phyloP scores from a whole-genome alignment of 2,329 filamentous ascomycete species.

The Ascochyta clinopodiicola region DNA sequence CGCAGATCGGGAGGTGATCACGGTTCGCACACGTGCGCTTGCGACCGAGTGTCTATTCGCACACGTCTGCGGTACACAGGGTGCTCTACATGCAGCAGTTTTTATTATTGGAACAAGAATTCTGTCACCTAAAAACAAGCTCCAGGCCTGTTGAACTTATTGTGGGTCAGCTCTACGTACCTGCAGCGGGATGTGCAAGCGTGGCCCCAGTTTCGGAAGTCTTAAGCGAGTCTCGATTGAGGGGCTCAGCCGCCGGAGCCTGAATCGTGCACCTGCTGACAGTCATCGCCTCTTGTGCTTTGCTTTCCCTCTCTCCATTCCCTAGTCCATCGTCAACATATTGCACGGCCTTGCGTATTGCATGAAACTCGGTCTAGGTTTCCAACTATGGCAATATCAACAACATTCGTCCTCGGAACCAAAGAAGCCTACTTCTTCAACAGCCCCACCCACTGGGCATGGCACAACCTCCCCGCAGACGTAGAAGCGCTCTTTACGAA shows the following conservation, averaged over 20 bases:
- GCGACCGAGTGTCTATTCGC: neutral
- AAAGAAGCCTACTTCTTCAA: conserved; percentile 44
- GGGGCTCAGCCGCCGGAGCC: conserved; percentile 7
- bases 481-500: conserved; percentile 40
- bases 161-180: neutral
- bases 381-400: conserved; percentile 34
- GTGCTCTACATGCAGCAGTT: neutral
- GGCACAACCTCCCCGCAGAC: conserved; percentile 38
- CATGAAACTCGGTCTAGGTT: neutral
- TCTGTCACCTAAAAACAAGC: neutral
- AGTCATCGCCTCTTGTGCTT: neutral
- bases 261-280: neutral
- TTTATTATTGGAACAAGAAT: neutral
- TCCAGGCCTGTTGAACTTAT: too few relatives aligned
- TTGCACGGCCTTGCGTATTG: neutral
- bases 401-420: conserved; percentile 36
- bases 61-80: neutral
- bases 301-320: neutral
- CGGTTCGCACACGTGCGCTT: neutral
- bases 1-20: neutral
- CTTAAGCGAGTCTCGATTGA: conserved; percentile 25
- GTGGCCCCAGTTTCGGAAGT: conserved; percentile 12
- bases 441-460: conserved; percentile 43
- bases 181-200: conserved; percentile 19
- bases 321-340: neutral